Conservation (phyloP, 352 stramenopile species). For the Pythium oligandrum region DNA sequence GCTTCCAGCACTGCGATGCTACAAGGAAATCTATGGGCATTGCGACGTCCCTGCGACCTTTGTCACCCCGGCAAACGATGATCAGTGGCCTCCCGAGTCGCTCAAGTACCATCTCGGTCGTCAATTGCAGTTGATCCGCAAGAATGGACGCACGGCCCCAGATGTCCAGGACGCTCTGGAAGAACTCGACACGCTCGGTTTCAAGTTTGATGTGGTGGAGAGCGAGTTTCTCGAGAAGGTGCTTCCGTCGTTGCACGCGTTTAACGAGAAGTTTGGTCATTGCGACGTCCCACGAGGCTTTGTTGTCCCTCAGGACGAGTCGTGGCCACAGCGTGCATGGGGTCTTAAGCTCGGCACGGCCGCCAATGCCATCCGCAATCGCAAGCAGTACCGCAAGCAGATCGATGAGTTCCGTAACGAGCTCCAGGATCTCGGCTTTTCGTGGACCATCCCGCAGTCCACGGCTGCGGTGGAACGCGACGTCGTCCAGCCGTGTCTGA, state of each 20-base stretch:
- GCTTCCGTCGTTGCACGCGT: conserved; percentile 69
- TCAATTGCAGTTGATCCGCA: conserved; percentile 58
- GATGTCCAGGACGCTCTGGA: conserved; percentile 47
- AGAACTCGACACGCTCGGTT: conserved; percentile 55
- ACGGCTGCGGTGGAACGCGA: conserved; percentile 43
- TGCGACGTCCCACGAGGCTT: conserved; percentile 87
- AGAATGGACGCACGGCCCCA: conserved; percentile 29
- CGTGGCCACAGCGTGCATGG: conserved; percentile 80
- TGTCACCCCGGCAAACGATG: conserved; percentile 40
- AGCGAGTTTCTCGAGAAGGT: conserved; percentile 44
- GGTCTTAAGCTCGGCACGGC: conserved; percentile 86
- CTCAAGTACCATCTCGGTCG: conserved; percentile 86
- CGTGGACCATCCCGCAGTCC: conserved; percentile 80
- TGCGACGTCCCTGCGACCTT: conserved; percentile 73
- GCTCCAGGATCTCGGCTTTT: conserved; percentile 88
- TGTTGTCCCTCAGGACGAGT: conserved; percentile 68
- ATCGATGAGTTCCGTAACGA: conserved; percentile 71
- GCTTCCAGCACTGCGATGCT: conserved; percentile 22
- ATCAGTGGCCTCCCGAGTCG: conserved; percentile 64
- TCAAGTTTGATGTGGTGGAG: conserved; percentile 63
- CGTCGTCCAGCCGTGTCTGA: conserved; percentile 47
- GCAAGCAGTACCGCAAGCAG: conserved; percentile 86
- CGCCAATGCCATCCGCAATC: conserved; percentile 86
- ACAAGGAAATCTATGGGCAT: conserved; percentile 67
- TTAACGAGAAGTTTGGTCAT: conserved; percentile 71